Evolutionary conservation across 169 alveolate genomes (phyloP).

Genomic region (Plasmodium chabaudi): DNA sequence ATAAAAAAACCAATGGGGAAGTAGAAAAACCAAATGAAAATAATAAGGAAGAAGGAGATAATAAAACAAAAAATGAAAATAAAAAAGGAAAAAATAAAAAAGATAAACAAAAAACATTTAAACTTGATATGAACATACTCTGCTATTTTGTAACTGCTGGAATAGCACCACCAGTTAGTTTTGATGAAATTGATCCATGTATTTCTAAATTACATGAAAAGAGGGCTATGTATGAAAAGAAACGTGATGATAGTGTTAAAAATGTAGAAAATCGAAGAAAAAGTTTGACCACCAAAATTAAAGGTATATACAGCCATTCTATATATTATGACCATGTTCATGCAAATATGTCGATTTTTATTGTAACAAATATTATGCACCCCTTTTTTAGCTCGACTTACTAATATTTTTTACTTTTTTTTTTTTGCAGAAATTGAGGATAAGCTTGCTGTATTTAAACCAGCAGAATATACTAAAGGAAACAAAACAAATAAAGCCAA

Average conservation of each 20-base stretch:
- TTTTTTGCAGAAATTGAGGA: constrained; percentile 35
- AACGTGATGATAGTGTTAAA: constrained; percentile 80
- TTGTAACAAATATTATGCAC: background rate
- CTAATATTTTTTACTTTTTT: background rate
- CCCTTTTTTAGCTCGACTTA: background rate
- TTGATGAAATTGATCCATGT: constrained; percentile 80
- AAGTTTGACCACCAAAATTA: constrained; percentile 76
- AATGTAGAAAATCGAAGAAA: constrained; percentile 81
- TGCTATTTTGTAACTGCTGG: constrained; percentile 86
- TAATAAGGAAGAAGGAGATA: constrained; percentile 36
- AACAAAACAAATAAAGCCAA: constrained; percentile 17
- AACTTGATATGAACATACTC: constrained; percentile 84
- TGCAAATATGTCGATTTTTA: background rate
- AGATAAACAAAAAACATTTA: constrained; percentile 75
- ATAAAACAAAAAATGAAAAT: constrained; percentile 31
- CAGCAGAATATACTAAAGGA: background rate
- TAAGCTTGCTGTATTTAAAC: constrained; percentile 9
- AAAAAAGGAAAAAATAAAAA: constrained; percentile 80
- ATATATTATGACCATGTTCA: background rate
- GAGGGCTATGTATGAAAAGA: constrained; percentile 76
- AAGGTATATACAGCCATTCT: constrained; percentile 15
- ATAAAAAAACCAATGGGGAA: constrained; percentile 60
- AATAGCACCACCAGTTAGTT: constrained; percentile 83
- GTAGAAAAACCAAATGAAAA: constrained; percentile 1
- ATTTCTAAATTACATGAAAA: constrained; percentile 77